A percentile compares a stretch with the other conserved stretches of the same genome.
These are phyloP conservation scores for Metschnikowia sp. DNA, from an alignment of 805 yeast genomes.

Conservation along the genomic window DNA sequence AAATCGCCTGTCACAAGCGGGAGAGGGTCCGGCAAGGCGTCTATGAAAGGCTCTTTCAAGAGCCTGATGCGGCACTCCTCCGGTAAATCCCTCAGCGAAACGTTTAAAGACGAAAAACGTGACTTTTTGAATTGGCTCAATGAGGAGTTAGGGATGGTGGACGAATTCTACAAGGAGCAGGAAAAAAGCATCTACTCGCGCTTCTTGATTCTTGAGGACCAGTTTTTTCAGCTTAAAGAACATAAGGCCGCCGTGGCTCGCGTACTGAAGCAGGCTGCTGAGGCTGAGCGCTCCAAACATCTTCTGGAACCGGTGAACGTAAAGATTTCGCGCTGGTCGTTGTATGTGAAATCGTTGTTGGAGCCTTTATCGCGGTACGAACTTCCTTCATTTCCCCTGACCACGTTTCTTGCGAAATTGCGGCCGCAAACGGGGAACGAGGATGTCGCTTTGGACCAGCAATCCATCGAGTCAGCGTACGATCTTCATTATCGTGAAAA, in stretches of 20 bases:
- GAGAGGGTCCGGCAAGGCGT: neutral
- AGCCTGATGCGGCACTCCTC: constrained; percentile 7
- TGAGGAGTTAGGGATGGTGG: constrained; percentile 55
- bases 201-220: constrained; percentile 62
- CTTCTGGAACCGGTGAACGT: constrained; percentile 15
- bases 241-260: constrained; percentile 30
- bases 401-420: constrained; percentile 23
- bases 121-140: constrained; percentile 70
- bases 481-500: constrained; percentile 37
- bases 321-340: constrained; percentile 29
- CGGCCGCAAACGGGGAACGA: constrained; percentile 7
- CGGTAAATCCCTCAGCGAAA: constrained; percentile 18
- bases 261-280: neutral
- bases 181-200: constrained; percentile 62
- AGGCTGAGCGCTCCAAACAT: constrained; percentile 6
- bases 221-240: constrained; percentile 59
- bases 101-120: constrained; percentile 25
- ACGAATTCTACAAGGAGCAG: constrained; percentile 54
- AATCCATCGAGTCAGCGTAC: constrained; percentile 9
- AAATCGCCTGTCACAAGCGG: neutral
- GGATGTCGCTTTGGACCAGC: constrained; percentile 6
- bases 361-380: constrained; percentile 30
- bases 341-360: constrained; percentile 24
- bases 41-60: neutral
- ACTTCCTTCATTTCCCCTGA: constrained; percentile 41